Base-by-base conservation (phyloP, 768 basidiomycete genomes). In the Sutorius australiensis region DNA sequence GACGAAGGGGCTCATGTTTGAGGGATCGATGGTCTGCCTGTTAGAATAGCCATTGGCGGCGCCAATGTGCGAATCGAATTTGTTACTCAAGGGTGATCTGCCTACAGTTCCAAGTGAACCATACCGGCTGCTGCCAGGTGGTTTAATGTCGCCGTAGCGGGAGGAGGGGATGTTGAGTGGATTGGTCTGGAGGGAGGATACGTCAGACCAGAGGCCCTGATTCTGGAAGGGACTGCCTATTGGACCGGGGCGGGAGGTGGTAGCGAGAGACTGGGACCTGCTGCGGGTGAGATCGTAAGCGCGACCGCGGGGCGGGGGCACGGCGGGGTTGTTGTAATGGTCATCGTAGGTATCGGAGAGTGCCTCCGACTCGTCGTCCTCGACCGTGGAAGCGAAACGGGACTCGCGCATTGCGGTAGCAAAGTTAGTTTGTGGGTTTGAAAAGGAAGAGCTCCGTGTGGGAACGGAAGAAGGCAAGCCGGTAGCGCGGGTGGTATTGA, bases 1-100 rank as follows among this genome's bases (percentile, higher is more conserved):
- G n/a, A 89, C 81, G 65, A 93, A 92, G 0, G 90, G 91, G 57
- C 82, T 84, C 80, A 89, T 87, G 66, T 92, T 92, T 30, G 88
- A 87, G 38, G 81, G 69, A 68, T 91, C 79, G 21, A 69, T 68
- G 31, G 75, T 63, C 53, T 75, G 72, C 57, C 70, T 69, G 60
- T 57, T 72, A 51, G 74, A 71, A 69, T 73, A 72, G 61, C 75
- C 79, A 69, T 79, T 81, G 62, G 74, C 70, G 54, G 67, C 65
- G 60, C 74, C 74, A 61, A 74, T 69, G 55, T 76, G 74, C 42
- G 77, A 79, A 62, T 79, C 80, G 56, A 73, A 67, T 56, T 71
- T 69, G 57, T 78, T 75, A 72, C 78, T 77, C 66, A 74, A 78
- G 45, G 82, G 77, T 27, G 81, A 84, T 66, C 77, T 75, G 53